phyloP scores from a whole-genome alignment of 2,329 filamentous ascomycete genomes.

The Neurospora sp. region DNA sequence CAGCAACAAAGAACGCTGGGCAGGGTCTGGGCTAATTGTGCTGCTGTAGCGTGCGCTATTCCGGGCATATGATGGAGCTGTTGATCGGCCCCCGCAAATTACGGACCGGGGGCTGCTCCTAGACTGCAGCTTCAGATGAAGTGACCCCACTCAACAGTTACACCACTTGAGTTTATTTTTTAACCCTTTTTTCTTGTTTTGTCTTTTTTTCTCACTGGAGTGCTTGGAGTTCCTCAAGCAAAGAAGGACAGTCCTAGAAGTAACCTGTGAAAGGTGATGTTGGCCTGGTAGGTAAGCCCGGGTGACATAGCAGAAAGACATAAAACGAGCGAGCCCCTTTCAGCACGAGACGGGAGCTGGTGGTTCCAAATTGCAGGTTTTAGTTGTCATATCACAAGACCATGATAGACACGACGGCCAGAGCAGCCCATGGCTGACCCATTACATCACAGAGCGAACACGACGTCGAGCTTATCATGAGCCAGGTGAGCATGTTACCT shows the following conservation, averaged over 20 bases:
- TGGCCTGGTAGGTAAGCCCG: background rate
- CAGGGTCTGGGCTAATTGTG: background rate
- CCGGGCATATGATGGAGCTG: background rate
- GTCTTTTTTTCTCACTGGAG: background rate
- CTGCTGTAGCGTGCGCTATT: background rate
- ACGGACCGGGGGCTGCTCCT: background rate
- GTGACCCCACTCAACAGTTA: background rate
- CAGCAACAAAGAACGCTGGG: background rate
- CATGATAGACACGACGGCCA: background rate
- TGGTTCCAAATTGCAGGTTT: background rate
- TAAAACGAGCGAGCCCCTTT: background rate
- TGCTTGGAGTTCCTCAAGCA: background rate
- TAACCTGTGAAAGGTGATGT: background rate
- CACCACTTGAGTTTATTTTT: background rate
- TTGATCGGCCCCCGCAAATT: background rate
- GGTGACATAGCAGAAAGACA: background rate
- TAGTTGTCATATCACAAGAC: background rate
- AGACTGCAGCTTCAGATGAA: background rate
- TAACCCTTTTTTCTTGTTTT: background rate
- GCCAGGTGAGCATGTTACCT: background rate
- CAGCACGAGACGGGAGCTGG: background rate
- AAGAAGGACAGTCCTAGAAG: background rate
- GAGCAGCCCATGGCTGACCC: background rate
- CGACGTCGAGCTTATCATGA: background rate
- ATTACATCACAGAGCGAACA: background rate